Base-by-base conservation (phyloP, 2,329 filamentous ascomycete species). In the Chaetomiaceae sp. region DNA sequence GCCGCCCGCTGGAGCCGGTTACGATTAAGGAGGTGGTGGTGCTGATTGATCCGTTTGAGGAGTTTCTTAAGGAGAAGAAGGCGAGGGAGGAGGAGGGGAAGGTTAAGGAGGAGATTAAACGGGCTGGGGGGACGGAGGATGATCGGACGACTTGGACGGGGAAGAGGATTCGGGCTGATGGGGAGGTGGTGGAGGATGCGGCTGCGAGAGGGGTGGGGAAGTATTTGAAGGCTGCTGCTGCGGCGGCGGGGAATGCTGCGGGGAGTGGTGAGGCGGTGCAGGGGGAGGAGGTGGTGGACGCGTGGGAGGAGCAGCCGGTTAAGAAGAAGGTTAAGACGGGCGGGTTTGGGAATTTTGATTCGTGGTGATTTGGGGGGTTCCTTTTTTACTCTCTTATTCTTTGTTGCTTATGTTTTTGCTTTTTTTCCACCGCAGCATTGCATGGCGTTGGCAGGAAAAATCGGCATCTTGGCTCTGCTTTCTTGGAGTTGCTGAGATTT, bases 131-230 rank as follows among this genome's bases (percentile, higher is more conserved):
- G 3, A 86, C 83, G 2, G 92, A 95, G 48, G 92, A 96, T 63
- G 90, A 97, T 62, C 82, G 81, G 65, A 85, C 88, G 2, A 99
- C 93, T 3, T 99, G 93, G 93, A 97, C 93, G 3, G 93, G 93
- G 3, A 99, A 97, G 72, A 76, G 91, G 35, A 82, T 99, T 44
- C 76, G 90, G 21, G 77, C 74, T 2, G 81, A 86, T 61, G 86
- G 83, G 73, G 82, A 1, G 76, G 77, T 1, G 65, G 66, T 23
- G 66, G 64, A 13, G 68, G 70, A 23, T 66, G 68, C 13, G 67
- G 68, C 10, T 72, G 70, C 6, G 70, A 68, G 4, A 13, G 52
- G 48, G 23, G 82, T 83, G 12, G 93, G 92, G 7, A 96, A 92
- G 68, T 97, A 97, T 66, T 69, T 99, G 45, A 86, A 88, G 64